Conservation (phyloP, 371 early-diverging fungal species). For the Mortierella sp. region DNA sequence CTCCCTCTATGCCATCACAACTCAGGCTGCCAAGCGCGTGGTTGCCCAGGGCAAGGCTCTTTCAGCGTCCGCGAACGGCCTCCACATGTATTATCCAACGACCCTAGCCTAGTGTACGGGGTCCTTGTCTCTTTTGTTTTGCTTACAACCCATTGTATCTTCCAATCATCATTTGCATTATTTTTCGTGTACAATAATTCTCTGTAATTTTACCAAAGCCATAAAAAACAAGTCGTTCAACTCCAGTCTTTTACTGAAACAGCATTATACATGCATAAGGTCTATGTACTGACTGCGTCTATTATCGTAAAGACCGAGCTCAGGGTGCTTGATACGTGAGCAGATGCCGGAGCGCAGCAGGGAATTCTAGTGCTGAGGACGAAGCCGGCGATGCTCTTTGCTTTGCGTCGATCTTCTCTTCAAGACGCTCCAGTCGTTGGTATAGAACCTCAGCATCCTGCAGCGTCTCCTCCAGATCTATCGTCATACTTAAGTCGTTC, state of each 20-base stretch:
- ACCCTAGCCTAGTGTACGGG: slow-evolving; percentile 18
- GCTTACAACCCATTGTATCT: not conserved
- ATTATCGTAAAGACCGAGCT: no score
- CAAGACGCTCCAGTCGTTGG: slow-evolving; percentile 74
- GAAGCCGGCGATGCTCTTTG: not conserved
- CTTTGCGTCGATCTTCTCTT: slow-evolving; percentile 64
- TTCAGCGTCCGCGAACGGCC: slow-evolving; percentile 31
- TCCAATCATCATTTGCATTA: not conserved
- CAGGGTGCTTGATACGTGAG: no score
- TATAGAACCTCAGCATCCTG: slow-evolving; percentile 84
- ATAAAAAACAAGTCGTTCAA: not conserved
- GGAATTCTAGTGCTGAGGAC: slow-evolving; percentile 7
- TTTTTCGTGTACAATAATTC: not conserved
- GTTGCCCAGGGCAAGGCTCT: slow-evolving; percentile 50
- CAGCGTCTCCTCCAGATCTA: slow-evolving; percentile 81
- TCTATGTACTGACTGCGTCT: no score
- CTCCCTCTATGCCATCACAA: slow-evolving; percentile 41
- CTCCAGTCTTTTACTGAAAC: not conserved
- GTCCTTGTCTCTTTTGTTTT: not conserved
- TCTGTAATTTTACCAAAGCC: not conserved
- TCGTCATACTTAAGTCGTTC: slow-evolving; percentile 85
- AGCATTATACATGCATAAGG: no score
- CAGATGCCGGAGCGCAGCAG: slow-evolving; percentile 1
- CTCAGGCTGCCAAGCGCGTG: slow-evolving; percentile 50
- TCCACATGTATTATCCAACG: slow-evolving; percentile 40